Percentiles rank a stretch among this genome's conserved stretches.
Evolutionary conservation across 2,329 filamentous ascomycete genomes (phyloP).

Genomic region (Pyrenophora tritici-repentis): DNA sequence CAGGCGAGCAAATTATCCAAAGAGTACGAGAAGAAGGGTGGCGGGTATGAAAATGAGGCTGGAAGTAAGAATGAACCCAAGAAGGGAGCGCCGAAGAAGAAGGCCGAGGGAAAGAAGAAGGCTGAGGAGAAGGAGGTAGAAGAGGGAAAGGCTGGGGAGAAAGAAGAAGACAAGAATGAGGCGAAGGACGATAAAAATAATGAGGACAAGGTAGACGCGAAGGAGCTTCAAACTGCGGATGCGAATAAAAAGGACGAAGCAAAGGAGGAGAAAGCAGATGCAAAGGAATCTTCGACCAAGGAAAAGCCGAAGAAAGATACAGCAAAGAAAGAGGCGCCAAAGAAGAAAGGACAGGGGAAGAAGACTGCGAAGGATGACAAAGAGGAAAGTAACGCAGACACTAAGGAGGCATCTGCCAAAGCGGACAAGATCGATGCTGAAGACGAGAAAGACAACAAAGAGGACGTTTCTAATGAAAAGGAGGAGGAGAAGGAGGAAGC

Average conservation of each 20-base stretch:
- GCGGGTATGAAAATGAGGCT: constrained; percentile 50
- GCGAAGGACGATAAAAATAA: constrained; percentile 13
- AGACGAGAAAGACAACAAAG: constrained; percentile 11
- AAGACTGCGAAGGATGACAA: constrained; percentile 16
- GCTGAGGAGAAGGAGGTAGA: constrained; percentile 19
- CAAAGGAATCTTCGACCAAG: constrained; percentile 24
- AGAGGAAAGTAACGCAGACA: neutral
- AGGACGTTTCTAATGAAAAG: constrained; percentile 7
- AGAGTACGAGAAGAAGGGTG: constrained; percentile 49
- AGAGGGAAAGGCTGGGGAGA: constrained; percentile 1
- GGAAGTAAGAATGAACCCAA: constrained; percentile 52
- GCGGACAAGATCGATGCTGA: constrained; percentile 21
- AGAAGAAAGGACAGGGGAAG: constrained; percentile 28
- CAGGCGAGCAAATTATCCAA: constrained; percentile 51
- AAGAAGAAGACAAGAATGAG: constrained; percentile 10
- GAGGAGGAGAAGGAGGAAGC: constrained; percentile 19
- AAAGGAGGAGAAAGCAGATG: constrained; percentile 12
- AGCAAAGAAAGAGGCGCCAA: constrained; percentile 49
- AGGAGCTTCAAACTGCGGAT: neutral
- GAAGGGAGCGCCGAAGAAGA: constrained; percentile 46
- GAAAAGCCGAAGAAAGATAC: constrained; percentile 53
- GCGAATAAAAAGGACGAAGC: constrained; percentile 48
- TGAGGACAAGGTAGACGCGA: neutral
- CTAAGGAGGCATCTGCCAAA: constrained; percentile 6
- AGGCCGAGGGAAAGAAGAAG: constrained; percentile 23